Evolutionary conservation across 2,329 filamentous ascomycete genomes (phyloP).

Genomic region (Scytalidium lignicola): DNA sequence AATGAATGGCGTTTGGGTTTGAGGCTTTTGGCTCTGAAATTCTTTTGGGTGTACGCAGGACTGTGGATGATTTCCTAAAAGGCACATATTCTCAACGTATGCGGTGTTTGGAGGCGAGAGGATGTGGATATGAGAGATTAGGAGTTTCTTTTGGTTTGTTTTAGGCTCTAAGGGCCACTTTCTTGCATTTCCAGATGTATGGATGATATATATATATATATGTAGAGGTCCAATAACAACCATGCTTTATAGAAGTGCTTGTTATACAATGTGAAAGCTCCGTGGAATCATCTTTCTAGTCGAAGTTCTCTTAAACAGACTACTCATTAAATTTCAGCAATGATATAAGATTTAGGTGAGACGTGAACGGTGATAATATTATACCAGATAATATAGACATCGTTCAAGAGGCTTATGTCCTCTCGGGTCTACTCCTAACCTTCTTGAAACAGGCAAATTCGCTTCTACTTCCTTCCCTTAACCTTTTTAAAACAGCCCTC

Average conservation of each 20-base stretch:
- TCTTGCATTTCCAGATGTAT: neutral
- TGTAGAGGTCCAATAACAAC: neutral
- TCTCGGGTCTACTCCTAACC: constrained; percentile 17
- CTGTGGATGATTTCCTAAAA: neutral
- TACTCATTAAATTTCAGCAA: no score
- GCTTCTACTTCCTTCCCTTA: constrained; percentile 75
- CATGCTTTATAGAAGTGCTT: neutral
- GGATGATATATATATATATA: neutral
- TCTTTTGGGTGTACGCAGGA: no score
- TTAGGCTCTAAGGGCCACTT: neutral
- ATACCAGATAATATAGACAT: neutral
- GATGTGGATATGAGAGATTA: neutral
- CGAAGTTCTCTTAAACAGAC: no score
- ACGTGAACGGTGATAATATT: neutral
- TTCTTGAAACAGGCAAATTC: constrained; percentile 86
- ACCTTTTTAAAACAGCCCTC: constrained; percentile 76
- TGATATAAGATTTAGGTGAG: no score
- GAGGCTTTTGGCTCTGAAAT: neutral
- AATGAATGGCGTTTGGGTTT: neutral
- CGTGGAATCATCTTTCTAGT: no score
- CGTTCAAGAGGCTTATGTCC: no score
- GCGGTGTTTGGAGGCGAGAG: neutral
- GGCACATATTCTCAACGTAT: neutral
- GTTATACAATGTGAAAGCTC: no score
- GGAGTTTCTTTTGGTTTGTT: neutral